A percentile compares a stretch with the other conserved stretches of the same genome.
Conservation (phyloP, 306 rosid species). For the Dalbergia oliveri region DNA sequence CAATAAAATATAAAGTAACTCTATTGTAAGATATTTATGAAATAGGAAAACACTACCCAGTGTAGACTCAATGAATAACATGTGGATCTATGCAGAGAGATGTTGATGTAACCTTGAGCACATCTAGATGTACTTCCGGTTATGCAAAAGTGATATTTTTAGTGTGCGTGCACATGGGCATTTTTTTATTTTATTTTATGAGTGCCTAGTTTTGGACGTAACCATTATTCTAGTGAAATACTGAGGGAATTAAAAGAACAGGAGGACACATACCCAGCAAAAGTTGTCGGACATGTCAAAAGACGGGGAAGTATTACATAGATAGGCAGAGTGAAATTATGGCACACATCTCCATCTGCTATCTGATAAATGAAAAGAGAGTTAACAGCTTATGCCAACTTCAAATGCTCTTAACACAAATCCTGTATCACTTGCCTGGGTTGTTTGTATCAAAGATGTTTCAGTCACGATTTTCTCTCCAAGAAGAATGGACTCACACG, state of each 20-base stretch:
- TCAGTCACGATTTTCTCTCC: conserved; percentile 88
- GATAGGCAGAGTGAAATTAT: conserved; percentile 74
- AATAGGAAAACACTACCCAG: not conserved
- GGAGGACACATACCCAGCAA: conserved; percentile 76
- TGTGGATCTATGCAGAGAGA: not conserved
- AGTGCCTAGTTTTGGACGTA: conserved; percentile 3
- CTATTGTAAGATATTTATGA: conserved; percentile 2
- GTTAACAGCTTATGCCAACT: conserved; percentile 32
- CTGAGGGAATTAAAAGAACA: not conserved
- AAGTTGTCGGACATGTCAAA: conserved; percentile 86
- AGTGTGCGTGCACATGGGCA: not conserved
- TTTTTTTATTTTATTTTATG: not conserved
- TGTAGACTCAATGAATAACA: not conserved
- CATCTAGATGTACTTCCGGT: not conserved
- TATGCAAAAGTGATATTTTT: not conserved
- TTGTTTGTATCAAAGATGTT: conserved; percentile 84
- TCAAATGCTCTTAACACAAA: conserved; percentile 17
- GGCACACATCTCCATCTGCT: conserved; percentile 88
- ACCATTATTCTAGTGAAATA: conserved; percentile 5
- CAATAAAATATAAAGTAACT: not conserved
- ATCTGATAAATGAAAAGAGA: conserved; percentile 56
- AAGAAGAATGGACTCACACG: conserved; percentile 88
- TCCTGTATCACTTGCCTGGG: conserved; percentile 69
- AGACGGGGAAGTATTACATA: conserved; percentile 87
- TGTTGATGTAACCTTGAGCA: not conserved